phyloP scores from a whole-genome alignment of 2,329 filamentous ascomycete species.

The Colletotrichum sublineola region DNA sequence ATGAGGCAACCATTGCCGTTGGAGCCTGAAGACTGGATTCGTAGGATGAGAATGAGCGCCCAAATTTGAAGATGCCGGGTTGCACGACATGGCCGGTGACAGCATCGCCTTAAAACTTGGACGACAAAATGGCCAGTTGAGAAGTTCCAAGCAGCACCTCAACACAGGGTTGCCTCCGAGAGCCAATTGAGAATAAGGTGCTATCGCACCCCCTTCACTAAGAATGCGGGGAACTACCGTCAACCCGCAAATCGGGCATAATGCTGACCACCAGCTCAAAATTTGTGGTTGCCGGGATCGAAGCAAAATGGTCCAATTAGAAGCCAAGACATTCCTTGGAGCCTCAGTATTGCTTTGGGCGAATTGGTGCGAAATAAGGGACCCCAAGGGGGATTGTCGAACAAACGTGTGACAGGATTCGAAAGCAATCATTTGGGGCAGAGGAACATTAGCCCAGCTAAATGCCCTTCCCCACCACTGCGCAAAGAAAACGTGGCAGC shows the following conservation, averaged over 20 bases:
- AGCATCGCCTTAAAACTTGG: conserved; percentile 24
- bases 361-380: no score
- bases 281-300: not conserved
- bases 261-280: not conserved
- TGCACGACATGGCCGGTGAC: conserved; percentile 17
- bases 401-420: no score
- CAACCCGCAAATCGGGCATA: not conserved
- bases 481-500: no score
- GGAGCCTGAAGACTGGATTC: not conserved
- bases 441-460: no score
- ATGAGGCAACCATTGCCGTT: not conserved
- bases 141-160: conserved; percentile 13
- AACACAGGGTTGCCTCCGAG: not conserved
- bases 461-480: no score
- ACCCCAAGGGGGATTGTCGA: no score
- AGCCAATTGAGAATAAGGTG: not conserved
- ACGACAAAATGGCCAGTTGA: conserved; percentile 18
- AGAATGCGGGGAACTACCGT: conserved; percentile 17
- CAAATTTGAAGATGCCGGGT: not conserved
- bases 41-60: not conserved
- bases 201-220: not conserved
- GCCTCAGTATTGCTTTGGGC: no score
- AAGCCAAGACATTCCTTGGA: not conserved
- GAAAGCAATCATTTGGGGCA: no score
- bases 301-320: not conserved